A percentile compares a stretch with the other conserved stretches of the same genome.
These are phyloP conservation scores for Alternaria arborescens DNA, from an alignment of 2,329 filamentous ascomycete genomes.

Conservation along the genomic window DNA sequence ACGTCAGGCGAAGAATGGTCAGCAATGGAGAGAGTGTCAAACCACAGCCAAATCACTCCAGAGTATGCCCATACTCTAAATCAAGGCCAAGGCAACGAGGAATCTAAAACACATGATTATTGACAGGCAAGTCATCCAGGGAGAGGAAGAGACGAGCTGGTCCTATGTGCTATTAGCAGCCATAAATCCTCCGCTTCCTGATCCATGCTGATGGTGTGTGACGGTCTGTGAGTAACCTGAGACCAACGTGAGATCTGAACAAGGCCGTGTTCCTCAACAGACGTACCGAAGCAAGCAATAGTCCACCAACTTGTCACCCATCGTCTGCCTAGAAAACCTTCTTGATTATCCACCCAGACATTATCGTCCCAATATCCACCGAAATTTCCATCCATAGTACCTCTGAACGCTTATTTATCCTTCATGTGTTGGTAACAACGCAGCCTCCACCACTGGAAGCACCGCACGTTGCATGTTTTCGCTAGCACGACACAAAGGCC, in stretches of 20 bases:
- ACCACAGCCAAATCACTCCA: conserved; percentile 12
- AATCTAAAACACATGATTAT: conserved; percentile 26
- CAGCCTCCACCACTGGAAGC: conserved; percentile 6
- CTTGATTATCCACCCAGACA: background rate
- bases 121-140: conserved; percentile 21
- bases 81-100: conserved; percentile 15
- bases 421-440: background rate
- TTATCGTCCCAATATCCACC: background rate
- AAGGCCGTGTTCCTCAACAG: conserved; percentile 22
- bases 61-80: conserved; percentile 6
- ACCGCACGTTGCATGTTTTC: background rate
- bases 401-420: background rate
- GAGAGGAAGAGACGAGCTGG: conserved; percentile 26
- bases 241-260: conserved; percentile 31
- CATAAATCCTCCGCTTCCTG: conserved; percentile 22
- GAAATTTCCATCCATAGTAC: background rate
- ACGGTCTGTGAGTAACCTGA: conserved; percentile 17
- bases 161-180: conserved; percentile 38
- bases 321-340: conserved; percentile 5
- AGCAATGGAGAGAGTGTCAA: conserved; percentile 17
- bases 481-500: background rate
- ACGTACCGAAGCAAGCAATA: conserved; percentile 22
- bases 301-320: conserved; percentile 9
- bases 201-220: conserved; percentile 6
- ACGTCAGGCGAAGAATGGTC: conserved; percentile 21